These are phyloP conservation scores for Gymnopilus dilepis DNA, from an alignment of 768 basidiomycete genomes.

Conservation along the genomic window DNA sequence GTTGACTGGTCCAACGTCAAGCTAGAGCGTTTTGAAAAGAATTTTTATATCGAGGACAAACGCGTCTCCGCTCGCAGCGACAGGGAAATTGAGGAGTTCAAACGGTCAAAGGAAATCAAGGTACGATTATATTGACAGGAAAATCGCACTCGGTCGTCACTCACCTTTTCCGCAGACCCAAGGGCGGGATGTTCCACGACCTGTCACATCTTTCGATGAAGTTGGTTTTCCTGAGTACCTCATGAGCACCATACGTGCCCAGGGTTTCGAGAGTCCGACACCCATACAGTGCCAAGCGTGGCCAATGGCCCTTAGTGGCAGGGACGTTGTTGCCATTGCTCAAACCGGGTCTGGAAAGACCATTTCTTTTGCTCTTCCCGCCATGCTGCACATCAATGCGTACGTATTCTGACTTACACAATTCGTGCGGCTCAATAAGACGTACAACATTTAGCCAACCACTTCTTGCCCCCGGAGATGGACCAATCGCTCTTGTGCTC, in stretches of 20 bases:
- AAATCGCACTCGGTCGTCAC: background rate
- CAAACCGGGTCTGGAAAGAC: constrained; percentile 99
- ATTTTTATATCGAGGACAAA: constrained; percentile 94
- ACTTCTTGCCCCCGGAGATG: constrained; percentile 90
- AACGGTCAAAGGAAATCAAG: constrained; percentile 85
- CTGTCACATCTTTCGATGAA: constrained; percentile 92
- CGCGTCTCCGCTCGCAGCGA: constrained; percentile 79
- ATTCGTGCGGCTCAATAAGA: too few relatives aligned
- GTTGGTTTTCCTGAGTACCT: constrained; percentile 96
- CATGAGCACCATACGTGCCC: constrained; percentile 89
- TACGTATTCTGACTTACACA: constrained; percentile 41
- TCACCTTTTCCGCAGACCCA: constrained; percentile 63
- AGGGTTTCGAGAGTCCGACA: constrained; percentile 90
- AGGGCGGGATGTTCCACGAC: constrained; percentile 87
- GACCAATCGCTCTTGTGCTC: constrained; percentile 95
- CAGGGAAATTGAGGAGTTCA: constrained; percentile 88
- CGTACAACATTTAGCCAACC: constrained; percentile 68
- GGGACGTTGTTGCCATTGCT: constrained; percentile 95
- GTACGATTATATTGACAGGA: constrained; percentile 38
- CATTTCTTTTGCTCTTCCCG: constrained; percentile 96
- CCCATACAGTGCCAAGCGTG: constrained; percentile 99
- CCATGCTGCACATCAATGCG: constrained; percentile 99
- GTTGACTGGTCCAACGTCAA: constrained; percentile 85
- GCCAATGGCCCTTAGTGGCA: constrained; percentile 97
- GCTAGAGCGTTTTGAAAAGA: constrained; percentile 93